Evolutionary conservation across 2,329 filamentous ascomycete species (phyloP).

Genomic region (Pseudopyrenochaeta lycopersici): DNA sequence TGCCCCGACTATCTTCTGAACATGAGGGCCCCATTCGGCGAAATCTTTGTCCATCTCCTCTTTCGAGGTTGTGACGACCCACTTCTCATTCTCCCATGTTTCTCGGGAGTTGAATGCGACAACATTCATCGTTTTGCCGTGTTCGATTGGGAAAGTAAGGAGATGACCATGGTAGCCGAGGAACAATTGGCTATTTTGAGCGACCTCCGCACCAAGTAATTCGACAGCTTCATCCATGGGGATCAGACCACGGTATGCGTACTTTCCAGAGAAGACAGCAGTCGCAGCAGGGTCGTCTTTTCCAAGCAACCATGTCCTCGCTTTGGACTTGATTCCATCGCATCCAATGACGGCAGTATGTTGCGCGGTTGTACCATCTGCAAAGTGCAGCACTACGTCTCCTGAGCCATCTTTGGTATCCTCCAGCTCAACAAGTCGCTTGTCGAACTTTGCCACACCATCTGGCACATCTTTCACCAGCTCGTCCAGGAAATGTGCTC

Average conservation of each 20-base stretch:
- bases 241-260: conserved; percentile 70
- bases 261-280: conserved; percentile 66
- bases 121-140: conserved; percentile 65
- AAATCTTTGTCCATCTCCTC: conserved; percentile 44
- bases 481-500: conserved; percentile 61
- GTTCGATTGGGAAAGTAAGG: conserved; percentile 70
- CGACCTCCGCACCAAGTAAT: conserved; percentile 61
- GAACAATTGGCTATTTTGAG: conserved; percentile 65
- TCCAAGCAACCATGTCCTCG: conserved; percentile 64
- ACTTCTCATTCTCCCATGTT: conserved; percentile 44
- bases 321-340: conserved; percentile 70
- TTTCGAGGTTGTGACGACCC: conserved; percentile 45
- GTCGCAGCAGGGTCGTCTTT: conserved; percentile 51
- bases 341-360: conserved; percentile 67
- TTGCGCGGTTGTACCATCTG: conserved; percentile 57
- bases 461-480: conserved; percentile 59
- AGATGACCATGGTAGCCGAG: conserved; percentile 67
- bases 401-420: conserved; percentile 41
- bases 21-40: conserved; percentile 37
- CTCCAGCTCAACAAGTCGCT: conserved; percentile 45
- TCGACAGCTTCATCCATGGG: conserved; percentile 65
- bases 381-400: conserved; percentile 52
- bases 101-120: conserved; percentile 46
- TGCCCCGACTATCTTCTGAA: conserved; percentile 41
- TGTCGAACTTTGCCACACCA: conserved; percentile 54